Evolutionary conservation across 306 rosid species (phyloP).

Genomic region (Hippophae rhamnoides): DNA sequence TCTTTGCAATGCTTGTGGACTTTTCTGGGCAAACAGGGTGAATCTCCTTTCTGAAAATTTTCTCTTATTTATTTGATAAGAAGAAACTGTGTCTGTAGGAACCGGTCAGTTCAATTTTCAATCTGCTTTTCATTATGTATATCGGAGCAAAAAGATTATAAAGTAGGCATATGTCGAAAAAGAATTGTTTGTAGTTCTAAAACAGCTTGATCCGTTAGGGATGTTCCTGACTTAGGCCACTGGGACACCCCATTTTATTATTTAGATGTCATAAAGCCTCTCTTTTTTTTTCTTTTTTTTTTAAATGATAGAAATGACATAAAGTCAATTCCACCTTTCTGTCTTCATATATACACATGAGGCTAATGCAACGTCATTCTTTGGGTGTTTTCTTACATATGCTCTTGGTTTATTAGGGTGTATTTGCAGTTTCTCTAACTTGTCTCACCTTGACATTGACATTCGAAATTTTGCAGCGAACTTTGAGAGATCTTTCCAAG

Average conservation of each 20-base stretch:
- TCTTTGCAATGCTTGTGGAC: conserved; percentile 96
- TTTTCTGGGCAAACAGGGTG: conserved; percentile 93
- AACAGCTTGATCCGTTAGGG: too few species aligned
- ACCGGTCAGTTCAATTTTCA: background rate
- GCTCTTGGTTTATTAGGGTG: background rate
- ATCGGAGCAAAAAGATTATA: too few species aligned
- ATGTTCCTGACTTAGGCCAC: too few species aligned
- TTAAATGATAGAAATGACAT: too few species aligned
- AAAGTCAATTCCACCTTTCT: too few species aligned
- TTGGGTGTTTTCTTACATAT: background rate
- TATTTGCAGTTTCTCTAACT: background rate
- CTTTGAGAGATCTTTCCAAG: conserved; percentile 76
- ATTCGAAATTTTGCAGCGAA: conserved; percentile 42
- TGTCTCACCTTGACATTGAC: conserved; percentile 2
- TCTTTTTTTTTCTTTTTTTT: too few species aligned
- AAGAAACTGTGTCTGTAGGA: background rate
- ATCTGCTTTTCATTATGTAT: background rate
- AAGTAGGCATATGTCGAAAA: too few species aligned
- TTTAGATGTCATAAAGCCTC: too few species aligned
- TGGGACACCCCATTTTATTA: too few species aligned
- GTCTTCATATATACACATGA: too few species aligned
- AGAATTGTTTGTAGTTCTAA: too few species aligned
- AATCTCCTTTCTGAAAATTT: conserved; percentile 26
- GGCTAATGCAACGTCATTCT: too few species aligned
- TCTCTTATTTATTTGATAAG: background rate